These are phyloP conservation scores for Candida easanensis DNA, from an alignment of 805 yeast genomes.

Conservation along the genomic window DNA sequence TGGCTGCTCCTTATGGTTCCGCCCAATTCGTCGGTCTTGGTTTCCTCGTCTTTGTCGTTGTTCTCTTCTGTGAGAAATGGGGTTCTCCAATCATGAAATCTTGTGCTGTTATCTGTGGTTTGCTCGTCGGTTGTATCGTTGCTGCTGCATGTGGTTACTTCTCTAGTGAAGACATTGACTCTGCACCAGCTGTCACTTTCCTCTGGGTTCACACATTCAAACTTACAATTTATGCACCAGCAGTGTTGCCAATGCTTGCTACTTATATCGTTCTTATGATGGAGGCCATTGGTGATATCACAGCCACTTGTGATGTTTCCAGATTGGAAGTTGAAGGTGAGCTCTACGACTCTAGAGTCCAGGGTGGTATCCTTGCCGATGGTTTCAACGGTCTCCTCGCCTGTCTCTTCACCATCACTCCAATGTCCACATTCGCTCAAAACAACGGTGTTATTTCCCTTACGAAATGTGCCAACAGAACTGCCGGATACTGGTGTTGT, in stretches of 20 bases:
- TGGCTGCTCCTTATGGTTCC: constrained; percentile 77
- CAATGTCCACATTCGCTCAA: constrained; percentile 90
- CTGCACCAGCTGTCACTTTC: constrained; percentile 81
- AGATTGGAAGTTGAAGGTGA: constrained; percentile 82
- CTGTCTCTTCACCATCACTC: constrained; percentile 80
- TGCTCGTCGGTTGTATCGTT: constrained; percentile 85
- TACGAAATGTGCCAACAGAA: constrained; percentile 87
- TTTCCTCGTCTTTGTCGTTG: constrained; percentile 71
- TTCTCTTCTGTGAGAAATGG: constrained; percentile 76
- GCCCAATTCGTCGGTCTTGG: constrained; percentile 88
- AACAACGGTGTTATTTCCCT: constrained; percentile 92
- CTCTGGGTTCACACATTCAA: constrained; percentile 86
- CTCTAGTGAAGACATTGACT: constrained; percentile 49
- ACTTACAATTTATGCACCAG: constrained; percentile 75
- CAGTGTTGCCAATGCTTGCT: constrained; percentile 81
- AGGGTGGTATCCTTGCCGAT: constrained; percentile 91
- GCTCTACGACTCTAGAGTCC: constrained; percentile 77
- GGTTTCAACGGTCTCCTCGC: constrained; percentile 78
- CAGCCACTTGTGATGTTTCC: constrained; percentile 92
- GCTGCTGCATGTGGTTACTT: constrained; percentile 91
- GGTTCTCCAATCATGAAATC: constrained; percentile 95
- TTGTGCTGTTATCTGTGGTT: constrained; percentile 86
- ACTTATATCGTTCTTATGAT: constrained; percentile 79
- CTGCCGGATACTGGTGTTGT: constrained; percentile 77
- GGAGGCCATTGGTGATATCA: constrained; percentile 94